Base-by-base conservation (phyloP, 331 rosid genomes). In the Quercus lobata region DNA sequence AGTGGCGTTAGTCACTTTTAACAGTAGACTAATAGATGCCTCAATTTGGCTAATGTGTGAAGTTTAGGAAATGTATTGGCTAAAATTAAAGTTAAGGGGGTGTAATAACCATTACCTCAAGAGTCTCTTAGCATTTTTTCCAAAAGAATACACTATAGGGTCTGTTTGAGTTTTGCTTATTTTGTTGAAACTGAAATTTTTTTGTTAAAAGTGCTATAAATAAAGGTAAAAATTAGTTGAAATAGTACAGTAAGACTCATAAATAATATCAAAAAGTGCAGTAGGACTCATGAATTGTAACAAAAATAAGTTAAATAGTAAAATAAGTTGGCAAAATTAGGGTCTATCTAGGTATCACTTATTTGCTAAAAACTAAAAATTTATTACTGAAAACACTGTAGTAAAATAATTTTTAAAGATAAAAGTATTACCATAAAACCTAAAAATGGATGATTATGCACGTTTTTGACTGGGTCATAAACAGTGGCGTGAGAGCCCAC, bases 281-380 rank as follows among this genome's bases (percentile, higher is more conserved):
- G 2, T 34, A 0, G 0, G 7, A 34, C 2, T 0, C 0, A 34
- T 6, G 0, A 6, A 35, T 35, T 0, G 0, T 35, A 6, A 0
- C 0, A 34, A 34, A 34, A 34, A 34, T 34, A 34, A 34, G 2
- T 0, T 34, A 0, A 34, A 34, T 34, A 34, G 2, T 34, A 34
- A 6, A 34, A 34, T 34, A 34, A 34, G 8, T 35, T 35, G 41
- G 0, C 0, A 35, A 35, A 35, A 6, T 35, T 35, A 34, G 0
- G 7, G 0, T 5, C 7, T 5, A 0, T 34, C 0, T 5, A 0
- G 0, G 0, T 34, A 34, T 0, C 0, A 0, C 1, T 34, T 34
- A 34, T 34, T 34, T 1, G 7, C 7, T 34, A 0, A 34, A 34
- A 34, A 34, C 0, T 34, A 0, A 32, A 32, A 32, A 32, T 0